A percentile compares a stretch with the other conserved stretches of the same genome.
Evolutionary conservation across 2,329 filamentous ascomycete genomes (phyloP).

Genomic region (Fusarium circinatum): DNA sequence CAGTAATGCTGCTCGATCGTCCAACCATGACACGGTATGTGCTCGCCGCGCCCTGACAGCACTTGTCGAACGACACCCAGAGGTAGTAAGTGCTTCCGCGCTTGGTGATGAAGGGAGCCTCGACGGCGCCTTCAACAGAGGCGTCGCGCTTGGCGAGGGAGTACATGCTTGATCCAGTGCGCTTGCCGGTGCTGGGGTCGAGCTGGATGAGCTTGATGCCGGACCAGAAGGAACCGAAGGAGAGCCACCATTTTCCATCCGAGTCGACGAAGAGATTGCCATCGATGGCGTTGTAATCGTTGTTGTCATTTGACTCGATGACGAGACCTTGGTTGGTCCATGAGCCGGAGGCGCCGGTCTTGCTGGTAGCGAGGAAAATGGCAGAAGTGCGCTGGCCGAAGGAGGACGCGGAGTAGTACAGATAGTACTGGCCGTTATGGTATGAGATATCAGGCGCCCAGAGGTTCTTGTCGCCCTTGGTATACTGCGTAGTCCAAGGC

Average conservation of each 20-base stretch:
- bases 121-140: slow-evolving; percentile 38
- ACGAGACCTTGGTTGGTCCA: slow-evolving; percentile 47
- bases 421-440: slow-evolving; percentile 45
- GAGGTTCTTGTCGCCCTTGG: slow-evolving; percentile 45
- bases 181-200: slow-evolving; percentile 43
- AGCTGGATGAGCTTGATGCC: slow-evolving; percentile 46
- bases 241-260: slow-evolving; percentile 46
- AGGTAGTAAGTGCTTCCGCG: slow-evolving; percentile 47
- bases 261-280: slow-evolving; percentile 45
- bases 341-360: slow-evolving; percentile 44
- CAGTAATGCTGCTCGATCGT: slow-evolving; percentile 44
- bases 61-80: slow-evolving; percentile 48
- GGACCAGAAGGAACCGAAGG: slow-evolving; percentile 48
- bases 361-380: slow-evolving; percentile 47
- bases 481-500: slow-evolving; percentile 47
- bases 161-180: slow-evolving; percentile 30
- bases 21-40: slow-evolving; percentile 49
- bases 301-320: slow-evolving; percentile 36
- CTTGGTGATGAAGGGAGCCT: slow-evolving; percentile 46
- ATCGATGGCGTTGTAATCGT: slow-evolving; percentile 47
- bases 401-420: slow-evolving; percentile 49
- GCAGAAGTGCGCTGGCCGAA: slow-evolving; percentile 45
- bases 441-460: slow-evolving; percentile 66
- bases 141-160: slow-evolving; percentile 40
- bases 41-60: slow-evolving; percentile 45